Percentiles rank a stretch among this genome's conserved stretches.
phyloP scores from a whole-genome alignment of 2,329 filamentous ascomycete species.

The Colletotrichum sp. region DNA sequence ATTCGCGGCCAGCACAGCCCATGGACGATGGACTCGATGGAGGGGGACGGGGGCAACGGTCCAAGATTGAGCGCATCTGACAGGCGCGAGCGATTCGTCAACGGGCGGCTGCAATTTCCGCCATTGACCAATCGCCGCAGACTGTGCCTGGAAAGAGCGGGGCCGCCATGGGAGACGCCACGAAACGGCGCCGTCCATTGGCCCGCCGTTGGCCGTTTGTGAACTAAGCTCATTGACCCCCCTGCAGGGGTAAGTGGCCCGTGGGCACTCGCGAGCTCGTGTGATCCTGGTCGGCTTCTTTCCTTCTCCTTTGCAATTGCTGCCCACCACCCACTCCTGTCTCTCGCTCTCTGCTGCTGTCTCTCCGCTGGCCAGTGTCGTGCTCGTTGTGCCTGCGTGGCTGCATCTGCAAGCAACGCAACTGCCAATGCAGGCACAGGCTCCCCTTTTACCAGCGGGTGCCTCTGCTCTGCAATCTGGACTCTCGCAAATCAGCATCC shows the following conservation, averaged over 20 bases:
- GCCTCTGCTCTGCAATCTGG: constrained; percentile 6
- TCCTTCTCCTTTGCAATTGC: not conserved
- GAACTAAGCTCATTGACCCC: constrained; percentile 18
- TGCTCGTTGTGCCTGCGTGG: not conserved
- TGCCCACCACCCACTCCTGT: not conserved
- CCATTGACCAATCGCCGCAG: not conserved
- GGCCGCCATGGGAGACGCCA: not conserved
- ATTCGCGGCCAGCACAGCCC: constrained; percentile 19
- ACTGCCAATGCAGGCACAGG: not conserved
- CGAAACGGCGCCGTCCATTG: constrained; percentile 15
- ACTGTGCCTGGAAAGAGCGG: not conserved
- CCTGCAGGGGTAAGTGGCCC: constrained; percentile 4
- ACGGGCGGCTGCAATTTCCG: constrained; percentile 20
- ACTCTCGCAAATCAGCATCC: constrained; percentile 17
- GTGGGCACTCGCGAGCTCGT: constrained; percentile 10
- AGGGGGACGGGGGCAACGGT: not conserved
- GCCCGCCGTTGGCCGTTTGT: constrained; percentile 12
- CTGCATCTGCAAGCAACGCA: not conserved
- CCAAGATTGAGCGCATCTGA: constrained; percentile 18
- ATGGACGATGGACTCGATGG: not conserved
- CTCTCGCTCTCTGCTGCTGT: not conserved
- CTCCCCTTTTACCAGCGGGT: constrained; percentile 6
- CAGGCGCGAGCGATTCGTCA: constrained; percentile 19
- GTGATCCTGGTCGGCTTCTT: not conserved
- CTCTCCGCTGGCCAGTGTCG: not conserved